These are phyloP conservation scores for Pseudogymnoascus sp. DNA, from an alignment of 2,329 filamentous ascomycete genomes.

Conservation along the genomic window DNA sequence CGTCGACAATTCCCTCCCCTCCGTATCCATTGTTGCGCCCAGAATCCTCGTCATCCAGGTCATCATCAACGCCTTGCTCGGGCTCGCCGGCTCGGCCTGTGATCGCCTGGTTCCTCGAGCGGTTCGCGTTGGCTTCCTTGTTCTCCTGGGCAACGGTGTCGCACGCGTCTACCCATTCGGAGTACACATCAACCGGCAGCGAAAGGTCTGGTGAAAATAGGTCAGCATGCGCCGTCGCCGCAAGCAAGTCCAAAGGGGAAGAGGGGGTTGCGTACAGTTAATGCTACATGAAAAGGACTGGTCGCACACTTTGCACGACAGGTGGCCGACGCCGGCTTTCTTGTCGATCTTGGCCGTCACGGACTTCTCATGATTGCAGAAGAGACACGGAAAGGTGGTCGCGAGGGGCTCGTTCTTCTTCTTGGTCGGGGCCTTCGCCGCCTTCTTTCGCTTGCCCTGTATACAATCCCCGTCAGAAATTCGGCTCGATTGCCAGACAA, in stretches of 20 bases:
- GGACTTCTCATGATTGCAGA: conserved; percentile 96
- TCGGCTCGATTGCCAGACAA: neutral
- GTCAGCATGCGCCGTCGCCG: conserved; percentile 16
- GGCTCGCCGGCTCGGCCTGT: conserved; percentile 2
- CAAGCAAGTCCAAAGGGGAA: neutral
- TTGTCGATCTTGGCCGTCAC: conserved; percentile 89
- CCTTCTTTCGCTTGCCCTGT: conserved; percentile 89
- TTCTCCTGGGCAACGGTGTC: conserved; percentile 62
- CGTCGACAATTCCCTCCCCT: conserved; percentile 45
- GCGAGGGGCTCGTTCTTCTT: conserved; percentile 57
- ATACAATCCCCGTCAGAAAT: neutral
- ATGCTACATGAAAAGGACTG: conserved; percentile 89
- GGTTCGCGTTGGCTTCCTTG: conserved; percentile 29
- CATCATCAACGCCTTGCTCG: conserved; percentile 20
- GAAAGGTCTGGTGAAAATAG: conserved; percentile 59
- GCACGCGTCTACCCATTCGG: conserved; percentile 96
- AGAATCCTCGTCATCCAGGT: conserved; percentile 26
- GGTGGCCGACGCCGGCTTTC: conserved; percentile 75
- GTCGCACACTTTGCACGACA: conserved; percentile 88
- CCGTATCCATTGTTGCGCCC: conserved; percentile 38
- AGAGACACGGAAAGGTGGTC: conserved; percentile 89
- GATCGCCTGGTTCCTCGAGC: neutral
- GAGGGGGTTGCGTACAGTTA: conserved; percentile 55
- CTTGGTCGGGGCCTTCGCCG: conserved; percentile 63
- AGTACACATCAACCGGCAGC: conserved; percentile 88